These are phyloP conservation scores for Macrotyloma uniflorum DNA, from an alignment of 306 rosid species.

Conservation along the genomic window DNA sequence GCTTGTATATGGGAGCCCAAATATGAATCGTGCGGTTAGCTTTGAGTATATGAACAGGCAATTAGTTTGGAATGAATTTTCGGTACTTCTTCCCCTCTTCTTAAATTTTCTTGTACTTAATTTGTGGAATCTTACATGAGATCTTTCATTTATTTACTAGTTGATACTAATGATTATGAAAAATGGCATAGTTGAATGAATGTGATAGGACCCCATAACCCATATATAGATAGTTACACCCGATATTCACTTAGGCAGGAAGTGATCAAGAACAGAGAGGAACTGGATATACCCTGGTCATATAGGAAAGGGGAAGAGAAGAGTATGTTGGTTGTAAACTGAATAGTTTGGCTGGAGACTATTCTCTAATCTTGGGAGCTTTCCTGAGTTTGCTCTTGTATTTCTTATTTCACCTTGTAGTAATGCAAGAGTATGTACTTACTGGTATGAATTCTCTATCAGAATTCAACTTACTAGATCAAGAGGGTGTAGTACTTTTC, in stretches of 20 bases:
- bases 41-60: conserved; percentile 99
- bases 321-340: background rate
- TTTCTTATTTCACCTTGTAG: background rate
- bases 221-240: background rate
- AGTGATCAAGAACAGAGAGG: background rate
- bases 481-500: background rate
- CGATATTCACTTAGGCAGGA: background rate
- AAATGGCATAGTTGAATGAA: background rate
- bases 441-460: background rate
- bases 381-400: background rate
- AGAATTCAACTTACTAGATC: conserved; percentile 12
- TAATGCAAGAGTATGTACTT: background rate
- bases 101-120: conserved; percentile 10
- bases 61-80: conserved; percentile 98
- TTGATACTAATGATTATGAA: conserved; percentile 8
- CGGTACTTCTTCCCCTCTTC: conserved; percentile 54
- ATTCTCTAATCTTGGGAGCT: background rate
- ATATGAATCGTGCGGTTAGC: conserved; percentile 98
- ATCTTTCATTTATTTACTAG: background rate
- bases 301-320: background rate
- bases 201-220: background rate
- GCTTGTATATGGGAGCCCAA: conserved; percentile 96
- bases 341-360: background rate
- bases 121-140: conserved; percentile 15
- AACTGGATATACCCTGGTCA: background rate